phyloP scores from a whole-genome alignment of 768 basidiomycete genomes.

The Cystobasidium onofrii region DNA sequence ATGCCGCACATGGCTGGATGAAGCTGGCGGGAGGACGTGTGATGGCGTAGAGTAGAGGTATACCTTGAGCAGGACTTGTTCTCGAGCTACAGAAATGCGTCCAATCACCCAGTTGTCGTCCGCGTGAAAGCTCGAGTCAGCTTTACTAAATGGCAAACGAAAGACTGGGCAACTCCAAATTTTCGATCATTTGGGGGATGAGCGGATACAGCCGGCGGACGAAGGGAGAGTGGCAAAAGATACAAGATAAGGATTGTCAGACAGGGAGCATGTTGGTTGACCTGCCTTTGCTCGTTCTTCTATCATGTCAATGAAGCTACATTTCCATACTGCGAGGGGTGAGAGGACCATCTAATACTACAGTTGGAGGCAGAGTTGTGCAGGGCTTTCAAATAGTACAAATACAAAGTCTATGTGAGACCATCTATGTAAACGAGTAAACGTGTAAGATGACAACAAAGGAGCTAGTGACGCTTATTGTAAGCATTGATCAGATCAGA shows the following conservation, averaged over 20 bases:
- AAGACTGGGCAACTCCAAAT: background rate
- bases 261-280: no score
- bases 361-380: background rate
- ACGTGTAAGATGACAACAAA: background rate
- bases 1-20: constrained; percentile 39
- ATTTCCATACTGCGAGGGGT: background rate
- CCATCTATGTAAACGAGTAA: background rate
- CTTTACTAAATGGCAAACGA: background rate
- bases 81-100: no score
- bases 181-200: background rate
- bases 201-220: background rate
- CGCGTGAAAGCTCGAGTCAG: background rate
- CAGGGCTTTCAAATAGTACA: background rate
- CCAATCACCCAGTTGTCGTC: no score
- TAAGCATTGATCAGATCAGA: no score
- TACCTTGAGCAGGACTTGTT: background rate
- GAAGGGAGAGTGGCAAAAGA: background rate
- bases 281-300: no score
- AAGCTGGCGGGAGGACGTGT: background rate
- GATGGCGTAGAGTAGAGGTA: background rate
- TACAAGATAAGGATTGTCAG: no score
- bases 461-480: background rate
- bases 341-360: background rate
- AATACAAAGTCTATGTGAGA: background rate
- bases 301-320: background rate